These are phyloP conservation scores for Oxytropis ochrocephala DNA, from an alignment of 306 rosid species.

Conservation along the genomic window DNA sequence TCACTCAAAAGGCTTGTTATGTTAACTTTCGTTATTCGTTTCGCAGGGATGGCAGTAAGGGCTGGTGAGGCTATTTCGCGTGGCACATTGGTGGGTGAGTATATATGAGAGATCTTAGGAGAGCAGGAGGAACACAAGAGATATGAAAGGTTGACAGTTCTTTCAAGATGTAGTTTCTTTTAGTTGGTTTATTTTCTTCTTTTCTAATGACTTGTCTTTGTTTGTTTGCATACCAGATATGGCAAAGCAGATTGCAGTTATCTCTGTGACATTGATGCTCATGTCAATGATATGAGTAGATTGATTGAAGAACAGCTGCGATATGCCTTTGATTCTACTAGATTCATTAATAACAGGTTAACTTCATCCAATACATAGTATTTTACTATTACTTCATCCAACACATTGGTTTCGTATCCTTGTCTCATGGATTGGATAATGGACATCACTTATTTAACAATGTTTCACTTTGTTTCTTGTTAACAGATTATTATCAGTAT, in stretches of 20 bases:
- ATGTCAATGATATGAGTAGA: slow-evolving; percentile 64
- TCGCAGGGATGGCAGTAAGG: slow-evolving; percentile 82
- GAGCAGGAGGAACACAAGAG: slow-evolving; percentile 55
- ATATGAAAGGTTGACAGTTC: slow-evolving; percentile 51
- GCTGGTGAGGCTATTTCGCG: slow-evolving; percentile 72
- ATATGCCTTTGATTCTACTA: slow-evolving; percentile 61
- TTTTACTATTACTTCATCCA: no score
- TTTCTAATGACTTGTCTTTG: slow-evolving; percentile 14
- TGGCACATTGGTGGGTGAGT: slow-evolving; percentile 81
- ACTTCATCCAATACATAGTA: neutral
- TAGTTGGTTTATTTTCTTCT: neutral
- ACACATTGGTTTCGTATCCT: no score
- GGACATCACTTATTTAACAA: neutral
- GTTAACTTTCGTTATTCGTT: slow-evolving; percentile 1
- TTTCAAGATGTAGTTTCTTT: slow-evolving; percentile 10
- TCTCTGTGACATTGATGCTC: slow-evolving; percentile 53
- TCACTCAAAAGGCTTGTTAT: neutral
- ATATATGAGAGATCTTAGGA: slow-evolving; percentile 73
- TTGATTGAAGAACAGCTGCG: slow-evolving; percentile 50
- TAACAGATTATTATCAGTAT: slow-evolving; percentile 64
- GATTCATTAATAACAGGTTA: slow-evolving; percentile 87
- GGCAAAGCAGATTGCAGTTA: slow-evolving; percentile 44
- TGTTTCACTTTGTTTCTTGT: slow-evolving; percentile 19
- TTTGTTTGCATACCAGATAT: slow-evolving; percentile 37
- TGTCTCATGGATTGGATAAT: neutral